Evolutionary conservation across 345 rosid genomes (phyloP).

Genomic region (Moricandia moricandioides): DNA sequence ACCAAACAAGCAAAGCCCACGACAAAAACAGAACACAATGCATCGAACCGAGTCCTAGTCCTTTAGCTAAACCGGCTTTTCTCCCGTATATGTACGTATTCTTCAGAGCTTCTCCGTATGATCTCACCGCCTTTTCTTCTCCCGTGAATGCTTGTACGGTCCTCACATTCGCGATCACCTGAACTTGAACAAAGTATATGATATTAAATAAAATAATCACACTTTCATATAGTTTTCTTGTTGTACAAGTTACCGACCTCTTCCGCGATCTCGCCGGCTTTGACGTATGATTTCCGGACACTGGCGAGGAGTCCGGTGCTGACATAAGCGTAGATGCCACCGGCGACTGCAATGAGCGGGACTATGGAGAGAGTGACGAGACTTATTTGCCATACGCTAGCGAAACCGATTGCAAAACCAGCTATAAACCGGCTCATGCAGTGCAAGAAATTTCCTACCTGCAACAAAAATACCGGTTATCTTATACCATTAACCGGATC

Average conservation of each 20-base stretch:
- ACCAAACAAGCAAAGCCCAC: slow-evolving; percentile 96
- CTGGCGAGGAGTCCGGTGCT: slow-evolving; percentile 74
- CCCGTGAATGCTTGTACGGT: slow-evolving; percentile 96
- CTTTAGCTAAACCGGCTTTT: slow-evolving; percentile 84
- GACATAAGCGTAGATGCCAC: slow-evolving; percentile 78
- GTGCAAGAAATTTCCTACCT: slow-evolving; percentile 96
- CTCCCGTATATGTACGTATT: slow-evolving; percentile 73
- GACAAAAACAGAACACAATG: slow-evolving; percentile 79
- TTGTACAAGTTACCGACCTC: slow-evolving; percentile 53
- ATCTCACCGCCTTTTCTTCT: slow-evolving; percentile 79
- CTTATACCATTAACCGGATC: neutral
- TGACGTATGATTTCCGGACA: slow-evolving; percentile 83
- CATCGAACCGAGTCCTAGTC: slow-evolving; percentile 86
- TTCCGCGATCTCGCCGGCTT: slow-evolving; percentile 93
- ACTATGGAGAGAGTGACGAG: slow-evolving; percentile 90
- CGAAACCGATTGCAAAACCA: slow-evolving; percentile 82
- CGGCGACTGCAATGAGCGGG: slow-evolving; percentile 89
- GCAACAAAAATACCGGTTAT: slow-evolving; percentile 3
- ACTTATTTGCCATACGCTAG: slow-evolving; percentile 94
- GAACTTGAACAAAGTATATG: neutral
- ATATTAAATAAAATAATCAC: slow-evolving; percentile 25
- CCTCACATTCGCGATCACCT: slow-evolving; percentile 95
- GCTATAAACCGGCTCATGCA: slow-evolving; percentile 80
- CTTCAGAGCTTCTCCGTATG: slow-evolving; percentile 63
- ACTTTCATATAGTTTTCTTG: neutral